Evolutionary conservation across 306 rosid genomes (phyloP), one percentile per base, ranked within the genome.

Genomic region (Quercus mongolica): DNA sequence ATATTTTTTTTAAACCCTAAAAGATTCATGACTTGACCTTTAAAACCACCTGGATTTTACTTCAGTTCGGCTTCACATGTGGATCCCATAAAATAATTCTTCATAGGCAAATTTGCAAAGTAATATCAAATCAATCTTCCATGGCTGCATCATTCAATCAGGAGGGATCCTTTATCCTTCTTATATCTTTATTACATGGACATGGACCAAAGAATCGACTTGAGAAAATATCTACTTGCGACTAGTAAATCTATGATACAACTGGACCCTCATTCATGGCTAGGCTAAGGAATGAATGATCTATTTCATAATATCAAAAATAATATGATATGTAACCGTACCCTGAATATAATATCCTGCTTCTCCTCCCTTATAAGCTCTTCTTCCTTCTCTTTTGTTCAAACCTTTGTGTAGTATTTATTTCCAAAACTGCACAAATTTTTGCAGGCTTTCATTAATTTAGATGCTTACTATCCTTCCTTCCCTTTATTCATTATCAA

Each of bases 401-500:
- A 65, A 65, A 31, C 46, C 44, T 65, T 13, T 11, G 14, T 26
- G 25, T 31, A 4, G 18, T 65, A 31, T 31, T 31, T 41, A 28
- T 65, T 30, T 65, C 23, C 23, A 65, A 33, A 10, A 41, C 11
- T 33, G 13, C 14, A 20, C 25, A 31, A 65, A 21, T 9, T 21
- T 59, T 4, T 21, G 17, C 17, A 3, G 54, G 1, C 4, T 49
- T 49, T 12, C 54, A 49, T 59, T 58, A n/a, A 6, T 58, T 5
- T 7, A 18, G 18, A 28, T 65, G 63, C 46, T 55, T 69, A 56
- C 62, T 73, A 56, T 76, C 80, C 74, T 26, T 77, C 58, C 63
- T 51, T 87, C 72, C 25, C 63, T 74, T 84, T 76, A 77, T 81
- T 73, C 70, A 75, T 82, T 71, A 87, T 82, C 88, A 73, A 83